Evolutionary conservation across 2,329 filamentous ascomycete species (phyloP).

Genomic region (Penicillium sp.): DNA sequence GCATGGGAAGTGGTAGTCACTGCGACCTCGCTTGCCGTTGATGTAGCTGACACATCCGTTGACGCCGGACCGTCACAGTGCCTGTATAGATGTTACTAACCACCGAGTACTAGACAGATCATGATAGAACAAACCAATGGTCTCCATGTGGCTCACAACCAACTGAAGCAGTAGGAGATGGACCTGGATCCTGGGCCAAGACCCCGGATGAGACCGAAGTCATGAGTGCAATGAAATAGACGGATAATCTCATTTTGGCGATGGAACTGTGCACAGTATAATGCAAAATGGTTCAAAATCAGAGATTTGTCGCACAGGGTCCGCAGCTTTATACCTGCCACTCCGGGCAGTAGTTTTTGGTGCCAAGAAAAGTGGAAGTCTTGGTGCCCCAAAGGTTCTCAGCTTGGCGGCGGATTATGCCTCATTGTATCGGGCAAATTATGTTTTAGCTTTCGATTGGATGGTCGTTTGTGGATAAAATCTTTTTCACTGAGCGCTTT

Average conservation of each 20-base stretch:
- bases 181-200: conserved; percentile 24
- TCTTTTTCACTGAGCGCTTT: background rate
- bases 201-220: conserved; percentile 18
- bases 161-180: conserved; percentile 31
- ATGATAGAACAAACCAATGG: conserved; percentile 23
- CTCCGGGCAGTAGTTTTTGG: background rate
- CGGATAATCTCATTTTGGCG: conserved; percentile 18
- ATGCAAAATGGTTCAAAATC: background rate
- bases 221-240: conserved; percentile 12
- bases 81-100: conserved; percentile 14
- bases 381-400: conserved; percentile 26
- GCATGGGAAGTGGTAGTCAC: background rate
- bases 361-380: conserved; percentile 19
- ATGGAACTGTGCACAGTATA: background rate
- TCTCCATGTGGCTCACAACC: conserved; percentile 29
- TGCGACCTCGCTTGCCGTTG: background rate
- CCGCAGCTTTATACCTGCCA: conserved; percentile 17
- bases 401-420: background rate
- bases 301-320: background rate
- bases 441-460: background rate
- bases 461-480: background rate
- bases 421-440: background rate
- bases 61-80: conserved; percentile 31
- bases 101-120: rapidly evolving
- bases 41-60: background rate